Evolutionary conservation across 169 alveolate genomes (phyloP).

Genomic region (Plasmodium sp.): DNA sequence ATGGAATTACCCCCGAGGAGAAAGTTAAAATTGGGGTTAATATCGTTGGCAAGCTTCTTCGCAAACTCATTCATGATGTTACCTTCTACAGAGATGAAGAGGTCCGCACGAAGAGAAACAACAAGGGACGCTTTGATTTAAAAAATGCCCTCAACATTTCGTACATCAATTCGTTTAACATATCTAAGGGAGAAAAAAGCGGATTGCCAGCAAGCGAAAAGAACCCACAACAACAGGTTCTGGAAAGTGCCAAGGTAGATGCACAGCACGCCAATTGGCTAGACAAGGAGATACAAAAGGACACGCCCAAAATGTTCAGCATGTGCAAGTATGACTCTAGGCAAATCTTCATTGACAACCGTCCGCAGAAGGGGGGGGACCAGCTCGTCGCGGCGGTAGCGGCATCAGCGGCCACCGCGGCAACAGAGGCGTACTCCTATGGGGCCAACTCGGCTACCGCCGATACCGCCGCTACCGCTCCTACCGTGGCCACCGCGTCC

Average conservation of each 20-base stretch:
- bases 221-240: neutral
- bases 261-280: neutral
- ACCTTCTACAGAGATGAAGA: conserved; percentile 79
- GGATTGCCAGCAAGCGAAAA: neutral
- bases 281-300: conserved; percentile 41
- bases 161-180: conserved; percentile 8
- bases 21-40: conserved; percentile 84
- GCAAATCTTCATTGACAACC: conserved; percentile 33
- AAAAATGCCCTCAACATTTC: conserved; percentile 57
- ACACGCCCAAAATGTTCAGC: conserved; percentile 39
- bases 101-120: conserved; percentile 44
- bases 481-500: neutral
- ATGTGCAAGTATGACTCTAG: conserved; percentile 30
- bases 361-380: neutral
- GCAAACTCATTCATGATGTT: conserved; percentile 86
- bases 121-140: conserved; percentile 6
- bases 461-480: too few relatives aligned
- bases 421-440: neutral
- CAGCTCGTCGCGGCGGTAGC: neutral
- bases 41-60: conserved; percentile 84
- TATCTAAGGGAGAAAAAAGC: neutral
- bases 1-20: conserved; percentile 86
- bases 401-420: neutral
- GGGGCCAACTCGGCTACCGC: too few relatives aligned
- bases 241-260: neutral